Conservation (phyloP, 73 alveolate species). For the Durusdinium trenchii region DNA sequence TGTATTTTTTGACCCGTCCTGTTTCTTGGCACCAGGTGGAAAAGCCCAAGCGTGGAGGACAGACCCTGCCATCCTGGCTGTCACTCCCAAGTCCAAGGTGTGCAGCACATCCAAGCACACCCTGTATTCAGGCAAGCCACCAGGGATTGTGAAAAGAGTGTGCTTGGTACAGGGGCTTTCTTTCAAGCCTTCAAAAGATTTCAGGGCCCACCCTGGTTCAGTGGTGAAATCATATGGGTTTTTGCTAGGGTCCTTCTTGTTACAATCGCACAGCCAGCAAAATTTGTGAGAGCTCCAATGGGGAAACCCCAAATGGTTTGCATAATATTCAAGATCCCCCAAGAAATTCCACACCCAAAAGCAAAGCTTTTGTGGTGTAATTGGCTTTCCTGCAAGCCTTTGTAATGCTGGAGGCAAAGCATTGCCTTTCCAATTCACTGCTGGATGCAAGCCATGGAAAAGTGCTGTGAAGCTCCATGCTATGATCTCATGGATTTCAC, state of each 20-base stretch:
- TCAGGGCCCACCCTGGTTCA: no score
- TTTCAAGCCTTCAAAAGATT: conserved; percentile 39
- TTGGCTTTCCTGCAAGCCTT: neutral
- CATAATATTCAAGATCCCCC: neutral
- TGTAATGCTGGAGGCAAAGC: neutral
- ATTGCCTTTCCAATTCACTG: neutral
- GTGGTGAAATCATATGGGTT: conserved; percentile 36
- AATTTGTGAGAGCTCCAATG: neutral
- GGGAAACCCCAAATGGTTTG: neutral
- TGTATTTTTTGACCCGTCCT: neutral
- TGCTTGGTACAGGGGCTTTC: conserved; percentile 29
- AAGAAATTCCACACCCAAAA: conserved; percentile 4
- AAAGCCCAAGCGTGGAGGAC: neutral
- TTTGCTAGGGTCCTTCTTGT: neutral
- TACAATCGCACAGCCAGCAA: neutral
- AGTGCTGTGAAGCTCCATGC: neutral
- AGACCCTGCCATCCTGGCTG: conserved; percentile 49
- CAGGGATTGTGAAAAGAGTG: neutral
- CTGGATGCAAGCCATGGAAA: neutral
- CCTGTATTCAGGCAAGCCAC: conserved; percentile 14
- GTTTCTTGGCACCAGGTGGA: neutral
- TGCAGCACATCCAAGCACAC: neutral
- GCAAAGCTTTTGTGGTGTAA: neutral
- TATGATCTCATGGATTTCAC: neutral
- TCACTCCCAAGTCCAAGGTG: conserved; percentile 18